Evolutionary conservation across 768 basidiomycete genomes (phyloP).

Genomic region (Termitomyces sp.): DNA sequence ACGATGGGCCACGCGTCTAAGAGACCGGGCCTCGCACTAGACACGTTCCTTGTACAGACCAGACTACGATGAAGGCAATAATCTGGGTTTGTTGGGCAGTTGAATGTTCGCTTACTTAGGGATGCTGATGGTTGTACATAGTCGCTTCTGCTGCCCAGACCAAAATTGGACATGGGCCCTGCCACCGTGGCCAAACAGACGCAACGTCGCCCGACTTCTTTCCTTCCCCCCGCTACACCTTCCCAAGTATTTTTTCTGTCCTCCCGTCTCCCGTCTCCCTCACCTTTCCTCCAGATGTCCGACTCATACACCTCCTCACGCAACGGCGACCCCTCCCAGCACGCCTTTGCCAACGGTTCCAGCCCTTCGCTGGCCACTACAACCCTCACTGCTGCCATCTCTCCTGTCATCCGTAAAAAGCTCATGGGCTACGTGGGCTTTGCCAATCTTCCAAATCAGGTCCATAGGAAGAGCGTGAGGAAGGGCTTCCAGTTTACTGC

Average conservation of each 20-base stretch:
- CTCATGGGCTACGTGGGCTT: constrained; percentile 95
- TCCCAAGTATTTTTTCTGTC: constrained; percentile 44
- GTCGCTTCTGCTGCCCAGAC: constrained; percentile 46
- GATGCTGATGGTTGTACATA: constrained; percentile 15
- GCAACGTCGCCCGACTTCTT: constrained; percentile 45
- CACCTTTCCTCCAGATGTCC: constrained; percentile 49
- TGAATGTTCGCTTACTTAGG: not conserved
- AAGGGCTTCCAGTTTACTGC: constrained; percentile 99
- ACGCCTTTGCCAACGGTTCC: constrained; percentile 58
- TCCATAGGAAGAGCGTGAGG: constrained; percentile 96
- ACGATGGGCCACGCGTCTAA: not conserved
- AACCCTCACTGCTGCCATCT: constrained; percentile 29
- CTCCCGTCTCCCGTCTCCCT: constrained; percentile 24
- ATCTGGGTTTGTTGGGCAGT: constrained; percentile 21
- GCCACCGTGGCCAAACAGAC: constrained; percentile 42
- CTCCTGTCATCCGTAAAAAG: constrained; percentile 76
- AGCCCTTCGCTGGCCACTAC: constrained; percentile 51
- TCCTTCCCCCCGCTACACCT: constrained; percentile 48
- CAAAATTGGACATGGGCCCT: constrained; percentile 35
- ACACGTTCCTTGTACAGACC: not conserved
- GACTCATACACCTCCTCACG: constrained; percentile 70
- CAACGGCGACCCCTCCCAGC: constrained; percentile 56
- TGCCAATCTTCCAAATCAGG: constrained; percentile 98
- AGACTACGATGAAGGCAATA: constrained; percentile 19
- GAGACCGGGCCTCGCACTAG: not conserved